Percentiles rank a stretch among this genome's conserved stretches.
These are phyloP conservation scores for Phialophora macrospora DNA, from an alignment of 2,329 filamentous ascomycete genomes.

Conservation along the genomic window DNA sequence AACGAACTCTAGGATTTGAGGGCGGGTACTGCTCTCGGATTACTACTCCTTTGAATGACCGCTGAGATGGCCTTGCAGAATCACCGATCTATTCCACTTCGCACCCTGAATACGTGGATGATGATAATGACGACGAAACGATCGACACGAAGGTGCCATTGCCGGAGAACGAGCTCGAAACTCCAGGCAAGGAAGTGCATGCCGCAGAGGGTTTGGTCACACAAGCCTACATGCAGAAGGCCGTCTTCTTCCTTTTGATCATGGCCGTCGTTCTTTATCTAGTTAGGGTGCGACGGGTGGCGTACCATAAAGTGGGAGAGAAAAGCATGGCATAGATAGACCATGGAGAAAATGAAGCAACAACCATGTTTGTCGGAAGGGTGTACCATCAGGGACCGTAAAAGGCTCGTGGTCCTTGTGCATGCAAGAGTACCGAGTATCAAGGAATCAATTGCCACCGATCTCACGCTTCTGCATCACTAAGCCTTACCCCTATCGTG, in stretches of 20 bases:
- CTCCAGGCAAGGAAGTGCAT: slow-evolving; percentile 22
- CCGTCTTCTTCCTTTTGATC: slow-evolving; percentile 31
- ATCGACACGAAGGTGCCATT: slow-evolving; percentile 14
- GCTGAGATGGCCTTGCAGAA: slow-evolving; percentile 31
- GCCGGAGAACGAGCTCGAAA: slow-evolving; percentile 16
- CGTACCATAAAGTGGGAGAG: slow-evolving; percentile 32
- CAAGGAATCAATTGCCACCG: too few species aligned
- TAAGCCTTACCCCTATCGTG: slow-evolving; percentile 9
- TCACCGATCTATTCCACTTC: slow-evolving; percentile 31
- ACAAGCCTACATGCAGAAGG: slow-evolving; percentile 34
- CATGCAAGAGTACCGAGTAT: neutral
- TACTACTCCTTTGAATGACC: slow-evolving; percentile 18
- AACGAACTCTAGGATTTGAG: slow-evolving; percentile 63
- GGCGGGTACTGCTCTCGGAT: slow-evolving; percentile 38
- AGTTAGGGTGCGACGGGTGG: slow-evolving; percentile 24
- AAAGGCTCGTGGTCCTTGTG: neutral
- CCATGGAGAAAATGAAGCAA: neutral
- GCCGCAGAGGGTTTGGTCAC: slow-evolving; percentile 25
- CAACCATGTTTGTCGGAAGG: neutral
- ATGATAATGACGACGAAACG: slow-evolving; percentile 25
- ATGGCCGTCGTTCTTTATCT: slow-evolving; percentile 31
- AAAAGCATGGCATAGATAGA: slow-evolving; percentile 36
- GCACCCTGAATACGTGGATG: slow-evolving; percentile 35
- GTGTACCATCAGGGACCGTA: neutral
- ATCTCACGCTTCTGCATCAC: slow-evolving; percentile 1